Evolutionary conservation across 2,329 filamentous ascomycete genomes (phyloP).

Genomic region (Alternaria gaisen): DNA sequence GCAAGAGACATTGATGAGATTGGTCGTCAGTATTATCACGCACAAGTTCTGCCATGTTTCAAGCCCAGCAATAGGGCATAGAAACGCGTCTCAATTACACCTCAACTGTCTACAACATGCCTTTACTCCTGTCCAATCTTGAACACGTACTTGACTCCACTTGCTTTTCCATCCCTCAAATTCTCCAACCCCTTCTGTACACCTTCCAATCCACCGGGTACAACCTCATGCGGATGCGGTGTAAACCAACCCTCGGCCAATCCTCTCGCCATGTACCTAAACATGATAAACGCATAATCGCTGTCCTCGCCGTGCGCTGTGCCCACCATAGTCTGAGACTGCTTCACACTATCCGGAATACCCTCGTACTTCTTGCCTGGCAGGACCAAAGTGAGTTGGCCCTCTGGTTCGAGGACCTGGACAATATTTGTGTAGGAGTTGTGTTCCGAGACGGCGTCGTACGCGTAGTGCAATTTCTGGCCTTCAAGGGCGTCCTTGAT

Average conservation of each 20-base stretch:
- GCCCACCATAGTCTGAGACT: constrained; percentile 52
- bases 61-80: too few species aligned
- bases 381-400: constrained; percentile 53
- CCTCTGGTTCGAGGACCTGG: constrained; percentile 48
- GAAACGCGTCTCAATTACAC: too few species aligned
- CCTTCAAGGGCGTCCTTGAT: constrained; percentile 58
- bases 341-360: constrained; percentile 43
- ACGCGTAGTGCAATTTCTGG: constrained; percentile 60
- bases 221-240: constrained; percentile 61
- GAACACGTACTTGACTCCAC: constrained; percentile 71
- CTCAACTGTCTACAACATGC: too few species aligned
- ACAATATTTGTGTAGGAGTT: constrained; percentile 53
- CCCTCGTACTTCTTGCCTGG: constrained; percentile 56
- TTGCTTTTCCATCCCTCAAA: constrained; percentile 68
- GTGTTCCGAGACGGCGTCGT: constrained; percentile 67
- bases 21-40: too few species aligned
- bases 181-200: constrained; percentile 63
- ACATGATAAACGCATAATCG: constrained; percentile 59
- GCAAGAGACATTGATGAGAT: accelerated
- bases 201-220: constrained; percentile 64
- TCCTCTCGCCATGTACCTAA: constrained; percentile 56
- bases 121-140: constrained; percentile 55
- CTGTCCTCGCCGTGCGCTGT: constrained; percentile 37
- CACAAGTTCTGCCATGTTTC: too few species aligned
- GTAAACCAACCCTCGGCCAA: constrained; percentile 62